Base-by-base conservation (phyloP, 1,284 basidiomycete genomes). In the Porodaedalea pini region DNA sequence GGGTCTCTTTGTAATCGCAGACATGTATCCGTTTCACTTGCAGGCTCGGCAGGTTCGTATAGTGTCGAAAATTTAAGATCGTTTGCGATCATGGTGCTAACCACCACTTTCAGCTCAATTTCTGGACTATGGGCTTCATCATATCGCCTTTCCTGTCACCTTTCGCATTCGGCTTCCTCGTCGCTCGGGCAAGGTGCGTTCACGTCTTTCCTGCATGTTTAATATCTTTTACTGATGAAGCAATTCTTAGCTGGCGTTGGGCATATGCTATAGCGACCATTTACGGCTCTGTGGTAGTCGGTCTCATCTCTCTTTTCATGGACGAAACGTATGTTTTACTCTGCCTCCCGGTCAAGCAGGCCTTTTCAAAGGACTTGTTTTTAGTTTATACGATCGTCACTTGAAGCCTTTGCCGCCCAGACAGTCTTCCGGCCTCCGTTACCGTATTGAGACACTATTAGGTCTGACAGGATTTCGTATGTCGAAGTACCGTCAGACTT, bases 21-120 rank as follows among this genome's bases (percentile, higher is more conserved):
- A 89, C 63, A 72, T 90, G 56, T 90, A 80, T 67, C 87, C 87
- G 1, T 89, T 89, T 74, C 86, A 89, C 62, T 70, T 86, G 19
- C 87, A 89, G 67, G 86, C 86, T 23, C 78, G 85, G 40, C 88
- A 86, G 76, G 82, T 79, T 31, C 19, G 63, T 56, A 10, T 15
- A 41, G 15, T 27, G n/a, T n/a, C n/a, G n/a, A n/a, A n/a, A n/a
- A n/a, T 8, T 36, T 13, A 37, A 13, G 11, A 15, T 40, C 32
- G 41, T 34, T 31, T 49, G 23, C 19, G 56, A 7, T 21, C 17
- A 29, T 32, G 10, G 23, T 32, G 8, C 45, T 39, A 17, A 51
- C 55, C 25, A 41, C 3, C n/a, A 27, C 17, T 13, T 34, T 4
- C 41, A 84, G 78, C 73, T 89, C 25, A 88, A 86, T 62, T 66